These are phyloP conservation scores for Lachancea kluyveri DNA, from an alignment of 805 yeast genomes.

Conservation along the genomic window DNA sequence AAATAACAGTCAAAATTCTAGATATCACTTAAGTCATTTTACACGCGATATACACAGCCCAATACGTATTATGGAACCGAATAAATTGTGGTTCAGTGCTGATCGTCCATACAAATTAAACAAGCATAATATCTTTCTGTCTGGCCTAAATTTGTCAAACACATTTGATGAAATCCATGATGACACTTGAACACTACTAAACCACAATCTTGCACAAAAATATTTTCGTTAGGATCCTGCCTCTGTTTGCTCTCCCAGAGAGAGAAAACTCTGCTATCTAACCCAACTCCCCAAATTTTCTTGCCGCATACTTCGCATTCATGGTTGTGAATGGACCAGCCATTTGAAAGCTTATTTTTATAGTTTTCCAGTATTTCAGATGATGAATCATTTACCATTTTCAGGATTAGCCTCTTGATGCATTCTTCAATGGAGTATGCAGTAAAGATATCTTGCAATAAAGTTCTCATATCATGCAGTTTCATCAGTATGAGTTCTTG, in stretches of 20 bases:
- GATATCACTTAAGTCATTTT: too few relatives aligned
- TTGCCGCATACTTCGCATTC: constrained; percentile 77
- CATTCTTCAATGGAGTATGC: constrained; percentile 61
- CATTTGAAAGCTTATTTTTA: constrained; percentile 39
- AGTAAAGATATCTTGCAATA: constrained; percentile 56
- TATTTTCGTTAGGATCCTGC: constrained; percentile 11
- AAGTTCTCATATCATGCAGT: constrained; percentile 51
- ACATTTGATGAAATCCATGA: constrained; percentile 27
- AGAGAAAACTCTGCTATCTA: constrained; percentile 42
- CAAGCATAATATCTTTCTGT: constrained; percentile 13
- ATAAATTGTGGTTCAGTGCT: too few relatives aligned
- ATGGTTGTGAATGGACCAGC: constrained; percentile 54
- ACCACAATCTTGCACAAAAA: constrained; percentile 1
- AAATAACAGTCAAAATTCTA: too few relatives aligned
- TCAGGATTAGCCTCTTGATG: constrained; percentile 44
- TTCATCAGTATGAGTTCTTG: constrained; percentile 44
- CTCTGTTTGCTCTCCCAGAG: constrained; percentile 49
- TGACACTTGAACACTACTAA: constrained; percentile 23
- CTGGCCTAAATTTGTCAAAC: constrained; percentile 27
- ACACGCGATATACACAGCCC: too few relatives aligned
- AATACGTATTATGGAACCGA: too few relatives aligned
- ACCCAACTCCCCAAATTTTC: constrained; percentile 60
- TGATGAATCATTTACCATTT: constrained; percentile 52
- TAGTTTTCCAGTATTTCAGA: constrained; percentile 40
- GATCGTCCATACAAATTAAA: constrained; percentile 15